Base-by-base conservation (phyloP, 2,329 filamentous ascomycete genomes). In the Scedosporium minutisporum region DNA sequence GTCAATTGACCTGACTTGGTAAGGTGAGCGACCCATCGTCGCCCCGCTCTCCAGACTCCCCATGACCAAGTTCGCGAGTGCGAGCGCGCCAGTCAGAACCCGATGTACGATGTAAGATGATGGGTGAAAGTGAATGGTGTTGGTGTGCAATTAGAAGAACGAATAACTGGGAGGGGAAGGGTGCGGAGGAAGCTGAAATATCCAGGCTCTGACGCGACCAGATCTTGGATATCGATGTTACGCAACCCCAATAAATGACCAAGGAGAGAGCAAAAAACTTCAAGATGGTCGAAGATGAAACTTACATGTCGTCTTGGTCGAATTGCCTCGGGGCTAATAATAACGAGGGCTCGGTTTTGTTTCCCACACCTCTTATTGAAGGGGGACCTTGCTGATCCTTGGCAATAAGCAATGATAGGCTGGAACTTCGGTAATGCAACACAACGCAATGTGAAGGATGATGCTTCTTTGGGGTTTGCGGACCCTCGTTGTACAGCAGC, bases 401-500 rank as follows among this genome's bases (percentile, higher is more conserved):
- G 60, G 60, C 60, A 42, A 33, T 10, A 51, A 12, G n/a, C 29
- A 55, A 12, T 61, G 60, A 61, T 57, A 61, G 46, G 60, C 29
- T 41, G 46, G n/a, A 21, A n/a, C 25, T 42, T 57, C 60, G 60
- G 60, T 16, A 61, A 61, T 51, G 59, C 44, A 58, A 58, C 44
- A 46, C 46, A 51, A 61, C 44, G 46, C 46, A 51, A 55, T 53
- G 46, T 38, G 59, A 57, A 61, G 16, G 38, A 60, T 60, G 46
- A 21, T 61, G 60, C 60, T 61, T 61, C 33, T 57, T 61, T 23
- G 48, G 59, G 59, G 48, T 42, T 29, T 29, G 46, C 25, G 42
- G 44, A 27, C 27, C 57, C 9, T 16, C 25, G 27, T 58, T 18
- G 57, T 41, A 55, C 57, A 33, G 33, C 27, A 41, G 57, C 16